Conservation (phyloP, 345 rosid species). For the Gossypium thurberi region DNA sequence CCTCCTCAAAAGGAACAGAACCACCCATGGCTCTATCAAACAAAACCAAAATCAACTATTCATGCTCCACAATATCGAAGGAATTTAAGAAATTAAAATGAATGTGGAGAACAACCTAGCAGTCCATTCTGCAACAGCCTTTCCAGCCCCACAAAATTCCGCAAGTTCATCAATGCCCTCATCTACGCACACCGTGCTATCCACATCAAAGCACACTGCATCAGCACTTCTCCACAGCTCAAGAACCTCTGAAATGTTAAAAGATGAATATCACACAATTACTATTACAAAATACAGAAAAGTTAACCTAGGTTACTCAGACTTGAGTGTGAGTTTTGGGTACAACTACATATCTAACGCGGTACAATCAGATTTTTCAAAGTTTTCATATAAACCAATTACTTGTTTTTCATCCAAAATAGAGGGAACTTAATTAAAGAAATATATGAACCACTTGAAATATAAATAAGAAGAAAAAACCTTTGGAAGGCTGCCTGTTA, state of each 20-base stretch:
- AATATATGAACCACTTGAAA: not conserved
- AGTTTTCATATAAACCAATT: not conserved
- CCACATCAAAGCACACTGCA: slow-evolving; percentile 96
- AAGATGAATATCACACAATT: slow-evolving; percentile 19
- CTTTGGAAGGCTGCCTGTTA: slow-evolving; percentile 36
- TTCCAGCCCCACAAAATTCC: slow-evolving; percentile 95
- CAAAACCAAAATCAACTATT: slow-evolving; percentile 5
- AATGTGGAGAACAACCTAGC: slow-evolving; percentile 48
- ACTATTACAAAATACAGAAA: not conserved
- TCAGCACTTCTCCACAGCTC: slow-evolving; percentile 66
- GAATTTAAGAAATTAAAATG: not conserved
- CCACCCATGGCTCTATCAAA: slow-evolving; percentile 89
- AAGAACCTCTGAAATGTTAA: slow-evolving; percentile 48
- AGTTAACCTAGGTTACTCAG: not conserved
- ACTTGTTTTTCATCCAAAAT: not conserved
- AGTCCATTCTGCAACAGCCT: slow-evolving; percentile 96
- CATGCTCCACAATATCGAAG: not conserved
- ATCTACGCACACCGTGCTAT: slow-evolving; percentile 91
- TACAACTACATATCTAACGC: not conserved
- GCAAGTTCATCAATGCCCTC: slow-evolving; percentile 99
- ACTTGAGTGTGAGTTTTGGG: not conserved
- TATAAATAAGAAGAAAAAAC: not conserved
- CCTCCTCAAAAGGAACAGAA: slow-evolving; percentile 91
- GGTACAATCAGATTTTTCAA: not conserved
- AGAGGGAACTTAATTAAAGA: not conserved